Base-by-base conservation (phyloP, 805 yeast species). In the Tetrapisispora nanseiensis region DNA sequence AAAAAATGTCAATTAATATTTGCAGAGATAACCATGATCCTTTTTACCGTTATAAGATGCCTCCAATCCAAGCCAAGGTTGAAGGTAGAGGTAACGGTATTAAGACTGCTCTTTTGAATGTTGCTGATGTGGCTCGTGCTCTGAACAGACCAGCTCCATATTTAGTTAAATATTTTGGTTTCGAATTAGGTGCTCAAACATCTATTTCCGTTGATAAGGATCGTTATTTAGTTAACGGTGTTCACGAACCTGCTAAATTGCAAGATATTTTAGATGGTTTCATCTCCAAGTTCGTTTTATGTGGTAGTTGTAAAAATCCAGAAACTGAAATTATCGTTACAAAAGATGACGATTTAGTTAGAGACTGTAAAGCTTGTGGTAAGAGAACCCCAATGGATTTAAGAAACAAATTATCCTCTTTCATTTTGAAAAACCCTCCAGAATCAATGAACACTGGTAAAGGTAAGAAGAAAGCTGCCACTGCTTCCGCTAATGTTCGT, bases 71-170 rank as follows among this genome's bases (percentile, higher is more conserved):
- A 69, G 85, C 96, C 54, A 92, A 92, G 75, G 86, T 86, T 51
- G 97, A 92, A 71, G 98, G 98, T 66, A 78, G 95, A 64, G 98
- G 98, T 71, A 92, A 92, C 70, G 98, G 98, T 80, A 92, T 92
- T 69, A 89, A 87, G 66, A 92, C 98, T 20, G 94, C 90, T 42
- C 81, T 92, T 44, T 77, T 86, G 52, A 92, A 92, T 67, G 78
- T 86, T 42, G 70, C 83, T 31, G 97, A 92, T 59, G 96, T 92
- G 47, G 95, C 97, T 32, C 78, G 95, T 57, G 95, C 97, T 19
- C 74, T 92, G 50, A 85, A 84, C 52, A 81, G 98, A 68, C 97
- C 98, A 27, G 79, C 96, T 29, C 69, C 90, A 27, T 92, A 92
- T 61, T 78, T 92, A 48, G 80, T 92, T 65, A 92, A 92, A 70